Evolutionary conservation across 1,139 yeast genomes (phyloP).

Genomic region (Saccharomycopsis phalli): DNA sequence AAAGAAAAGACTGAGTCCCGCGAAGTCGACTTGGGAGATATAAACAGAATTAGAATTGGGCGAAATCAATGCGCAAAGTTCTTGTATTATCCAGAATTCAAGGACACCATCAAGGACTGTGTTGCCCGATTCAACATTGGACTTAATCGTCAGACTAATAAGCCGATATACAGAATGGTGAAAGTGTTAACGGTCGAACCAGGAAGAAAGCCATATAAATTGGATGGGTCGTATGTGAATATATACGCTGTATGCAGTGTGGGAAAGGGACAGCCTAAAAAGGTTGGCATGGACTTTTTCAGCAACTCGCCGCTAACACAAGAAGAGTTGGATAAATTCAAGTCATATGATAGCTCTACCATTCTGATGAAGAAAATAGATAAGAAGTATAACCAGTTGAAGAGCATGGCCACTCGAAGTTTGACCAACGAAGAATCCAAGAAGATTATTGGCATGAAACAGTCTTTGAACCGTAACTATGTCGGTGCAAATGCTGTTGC

Average conservation of each 20-base stretch:
- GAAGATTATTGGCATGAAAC: conserved; percentile 68
- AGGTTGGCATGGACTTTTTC: conserved; percentile 67
- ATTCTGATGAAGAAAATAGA: conserved; percentile 64
- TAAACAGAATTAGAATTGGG: conserved; percentile 68
- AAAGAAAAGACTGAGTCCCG: conserved; percentile 27
- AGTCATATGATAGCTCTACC: conserved; percentile 26
- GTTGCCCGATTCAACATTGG: conserved; percentile 82
- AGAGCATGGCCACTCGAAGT: conserved; percentile 51
- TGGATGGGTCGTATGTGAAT: conserved; percentile 35
- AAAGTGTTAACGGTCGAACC: conserved; percentile 58
- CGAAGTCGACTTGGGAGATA: conserved; percentile 42
- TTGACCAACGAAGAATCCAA: conserved; percentile 72
- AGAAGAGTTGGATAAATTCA: conserved; percentile 69
- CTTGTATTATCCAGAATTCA: conserved; percentile 78
- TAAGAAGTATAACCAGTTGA: conserved; percentile 53
- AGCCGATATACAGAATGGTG: conserved; percentile 75
- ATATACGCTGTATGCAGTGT: conserved; percentile 43
- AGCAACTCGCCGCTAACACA: conserved; percentile 64
- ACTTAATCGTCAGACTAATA: conserved; percentile 48
- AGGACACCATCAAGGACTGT: conserved; percentile 58
- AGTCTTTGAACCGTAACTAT: conserved; percentile 44
- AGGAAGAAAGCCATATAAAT: conserved; percentile 44
- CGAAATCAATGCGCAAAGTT: conserved; percentile 65
- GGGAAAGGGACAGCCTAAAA: conserved; percentile 56
- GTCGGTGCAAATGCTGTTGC: conserved; percentile 73